Conservation (phyloP, 805 yeast species). For the Ogataea pignaliae region DNA sequence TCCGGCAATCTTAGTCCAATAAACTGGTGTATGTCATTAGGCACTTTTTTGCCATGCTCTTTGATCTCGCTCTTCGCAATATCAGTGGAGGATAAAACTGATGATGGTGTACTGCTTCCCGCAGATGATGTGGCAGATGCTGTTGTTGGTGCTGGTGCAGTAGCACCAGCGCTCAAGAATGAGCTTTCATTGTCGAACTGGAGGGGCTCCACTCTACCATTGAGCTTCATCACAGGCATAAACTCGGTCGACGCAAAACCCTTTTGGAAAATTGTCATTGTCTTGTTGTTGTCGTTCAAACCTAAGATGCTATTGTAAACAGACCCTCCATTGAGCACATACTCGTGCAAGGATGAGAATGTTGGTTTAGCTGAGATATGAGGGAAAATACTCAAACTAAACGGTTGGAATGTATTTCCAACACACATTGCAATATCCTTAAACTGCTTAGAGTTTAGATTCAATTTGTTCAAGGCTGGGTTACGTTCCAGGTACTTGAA, state of each 20-base stretch:
- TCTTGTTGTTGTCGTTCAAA: slow-evolving; percentile 37
- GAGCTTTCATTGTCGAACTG: slow-evolving; percentile 18
- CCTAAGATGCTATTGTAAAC: slow-evolving; percentile 45
- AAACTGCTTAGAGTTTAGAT: slow-evolving; percentile 60
- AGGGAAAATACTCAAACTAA: slow-evolving; percentile 51
- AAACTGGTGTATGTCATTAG: slow-evolving; percentile 76
- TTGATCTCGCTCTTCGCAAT: slow-evolving; percentile 5
- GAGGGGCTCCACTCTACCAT: slow-evolving; percentile 66
- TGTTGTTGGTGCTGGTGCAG: slow-evolving; percentile 9
- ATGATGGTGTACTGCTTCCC: slow-evolving; percentile 1
- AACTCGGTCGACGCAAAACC: slow-evolving; percentile 66
- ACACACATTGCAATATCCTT: slow-evolving; percentile 71
- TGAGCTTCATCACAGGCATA: slow-evolving; percentile 66
- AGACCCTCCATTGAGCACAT: slow-evolving; percentile 37
- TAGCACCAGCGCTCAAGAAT: slow-evolving; percentile 12
- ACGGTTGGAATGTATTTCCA: slow-evolving; percentile 74
- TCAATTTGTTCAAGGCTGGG: slow-evolving; percentile 56
- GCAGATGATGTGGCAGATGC: slow-evolving; percentile 6
- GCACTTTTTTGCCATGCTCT: slow-evolving; percentile 38
- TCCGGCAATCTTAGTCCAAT: slow-evolving; percentile 83
- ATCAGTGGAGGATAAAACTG: slow-evolving; percentile 1
- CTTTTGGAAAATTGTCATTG: slow-evolving; percentile 51
- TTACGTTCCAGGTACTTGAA: slow-evolving; percentile 62
- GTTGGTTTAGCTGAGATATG: slow-evolving; percentile 26
- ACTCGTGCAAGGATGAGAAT: slow-evolving; percentile 28